These are phyloP conservation scores for Aulographum hederae DNA, from an alignment of 2,329 filamentous ascomycete species.

Conservation along the genomic window DNA sequence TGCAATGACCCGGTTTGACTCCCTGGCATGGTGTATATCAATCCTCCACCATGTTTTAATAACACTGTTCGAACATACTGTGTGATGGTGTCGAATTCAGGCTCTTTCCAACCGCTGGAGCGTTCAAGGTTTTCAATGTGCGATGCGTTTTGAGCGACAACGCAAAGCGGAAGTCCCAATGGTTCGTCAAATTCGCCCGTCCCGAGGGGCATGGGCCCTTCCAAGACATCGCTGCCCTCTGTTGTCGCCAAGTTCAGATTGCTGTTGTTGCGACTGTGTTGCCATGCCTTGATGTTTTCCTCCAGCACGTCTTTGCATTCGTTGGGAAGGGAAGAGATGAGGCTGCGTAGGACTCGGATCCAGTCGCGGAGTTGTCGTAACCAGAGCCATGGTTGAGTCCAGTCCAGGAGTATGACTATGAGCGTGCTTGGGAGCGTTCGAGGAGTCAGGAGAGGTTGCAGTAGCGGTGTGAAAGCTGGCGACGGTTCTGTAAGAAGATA, in stretches of 20 bases:
- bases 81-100: constrained; percentile 88
- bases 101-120: constrained; percentile 84
- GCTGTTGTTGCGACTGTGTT: constrained; percentile 47
- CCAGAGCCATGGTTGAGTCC: constrained; percentile 88
- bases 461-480: constrained; percentile 61
- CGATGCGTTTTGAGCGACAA: constrained; percentile 93
- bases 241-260: constrained; percentile 14
- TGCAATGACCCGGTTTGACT: constrained; percentile 30
- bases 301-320: constrained; percentile 73
- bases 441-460: constrained; percentile 69
- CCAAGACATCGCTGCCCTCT: constrained; percentile 33
- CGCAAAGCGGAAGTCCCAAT: constrained; percentile 68
- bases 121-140: constrained; percentile 83
- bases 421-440: constrained; percentile 63
- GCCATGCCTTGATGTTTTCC: constrained; percentile 65
- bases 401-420: constrained; percentile 81
- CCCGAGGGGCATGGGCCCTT: constrained; percentile 61
- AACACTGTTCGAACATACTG: constrained; percentile 83
- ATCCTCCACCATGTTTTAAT: constrained; percentile 51
- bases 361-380: constrained; percentile 75
- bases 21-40: constrained; percentile 23
- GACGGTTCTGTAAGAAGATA: constrained; percentile 80
- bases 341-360: constrained; percentile 66
- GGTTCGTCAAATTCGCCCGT: constrained; percentile 89
- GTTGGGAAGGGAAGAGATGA: constrained; percentile 53